These are phyloP conservation scores for Penicillium odoratum DNA, from an alignment of 495 filamentous ascomycete genomes.

Conservation along the genomic window DNA sequence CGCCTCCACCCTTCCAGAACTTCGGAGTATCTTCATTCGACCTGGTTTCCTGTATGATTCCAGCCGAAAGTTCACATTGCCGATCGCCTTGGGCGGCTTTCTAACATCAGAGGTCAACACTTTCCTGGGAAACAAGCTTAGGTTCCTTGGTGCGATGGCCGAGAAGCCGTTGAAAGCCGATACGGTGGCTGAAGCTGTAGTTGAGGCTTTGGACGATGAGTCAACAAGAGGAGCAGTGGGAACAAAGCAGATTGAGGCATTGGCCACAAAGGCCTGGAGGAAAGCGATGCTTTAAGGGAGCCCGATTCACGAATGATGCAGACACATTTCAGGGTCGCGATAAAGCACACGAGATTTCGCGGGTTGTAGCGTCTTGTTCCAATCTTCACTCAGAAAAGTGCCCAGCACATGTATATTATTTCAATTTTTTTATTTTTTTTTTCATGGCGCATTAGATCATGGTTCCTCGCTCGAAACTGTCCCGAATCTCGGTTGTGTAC, in stretches of 20 bases:
- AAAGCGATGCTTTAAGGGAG: conserved; percentile 68
- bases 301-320: neutral
- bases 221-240: conserved; percentile 67
- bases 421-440: conserved; percentile 9
- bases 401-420: conserved; percentile 28
- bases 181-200: conserved; percentile 77
- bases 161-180: conserved; percentile 86
- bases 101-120: conserved; percentile 70
- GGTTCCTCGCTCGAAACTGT: conserved; percentile 98
- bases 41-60: conserved; percentile 89
- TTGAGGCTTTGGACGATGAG: conserved; percentile 74
- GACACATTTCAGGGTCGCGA: neutral
- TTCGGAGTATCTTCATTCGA: conserved; percentile 80
- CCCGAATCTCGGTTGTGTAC: conserved; percentile 95
- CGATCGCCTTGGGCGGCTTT: conserved; percentile 71
- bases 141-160: conserved; percentile 73
- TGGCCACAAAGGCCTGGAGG: conserved; percentile 77
- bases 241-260: conserved; percentile 65
- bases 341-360: neutral
- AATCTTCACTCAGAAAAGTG: conserved; percentile 7
- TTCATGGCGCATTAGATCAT: conserved; percentile 40
- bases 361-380: conserved; percentile 6
- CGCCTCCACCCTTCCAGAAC: conserved; percentile 62
- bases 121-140: conserved; percentile 69
- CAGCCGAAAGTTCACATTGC: conserved; percentile 77